Conservation (phyloP, 1,284 basidiomycete species). For the Cryptococcus sp. region DNA sequence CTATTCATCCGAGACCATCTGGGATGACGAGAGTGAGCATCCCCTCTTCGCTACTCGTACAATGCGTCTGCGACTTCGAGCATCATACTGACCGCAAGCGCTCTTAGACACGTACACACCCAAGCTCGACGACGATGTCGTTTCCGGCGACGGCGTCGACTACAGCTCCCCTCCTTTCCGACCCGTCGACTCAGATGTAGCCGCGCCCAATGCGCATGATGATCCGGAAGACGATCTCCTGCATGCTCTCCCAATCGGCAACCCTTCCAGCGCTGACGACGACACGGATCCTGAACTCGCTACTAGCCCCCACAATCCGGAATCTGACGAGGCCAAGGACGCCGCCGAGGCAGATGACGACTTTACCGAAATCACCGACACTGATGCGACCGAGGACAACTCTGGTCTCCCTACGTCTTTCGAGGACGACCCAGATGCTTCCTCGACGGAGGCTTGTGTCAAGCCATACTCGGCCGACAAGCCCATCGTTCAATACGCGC, state of each 20-base stretch:
- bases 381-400: conserved; percentile 15
- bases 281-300: conserved; percentile 5
- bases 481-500: conserved; percentile 80
- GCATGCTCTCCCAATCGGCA: conserved; percentile 35
- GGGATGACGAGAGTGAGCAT: conserved; percentile 35
- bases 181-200: conserved; percentile 32
- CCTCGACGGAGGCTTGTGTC: conserved; percentile 61
- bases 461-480: conserved; percentile 58
- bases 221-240: conserved; percentile 30
- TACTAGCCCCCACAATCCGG: conserved; percentile 32
- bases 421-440: conserved; percentile 50
- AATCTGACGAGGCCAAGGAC: conserved; percentile 26
- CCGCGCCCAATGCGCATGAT: conserved; percentile 24
- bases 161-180: conserved; percentile 49
- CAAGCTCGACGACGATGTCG: conserved; percentile 25
- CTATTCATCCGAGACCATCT: conserved; percentile 16
- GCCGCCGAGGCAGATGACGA: conserved; percentile 31
- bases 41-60: not conserved
- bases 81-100: not conserved
- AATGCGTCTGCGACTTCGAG: not conserved
- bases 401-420: conserved; percentile 40
- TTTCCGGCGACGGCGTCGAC: conserved; percentile 29
- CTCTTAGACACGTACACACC: conserved; percentile 43
- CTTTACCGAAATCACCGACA: conserved; percentile 41
- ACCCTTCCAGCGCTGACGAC: conserved; percentile 13